Conservation (phyloP, 345 rosid genomes). For the Syzygium grande region DNA sequence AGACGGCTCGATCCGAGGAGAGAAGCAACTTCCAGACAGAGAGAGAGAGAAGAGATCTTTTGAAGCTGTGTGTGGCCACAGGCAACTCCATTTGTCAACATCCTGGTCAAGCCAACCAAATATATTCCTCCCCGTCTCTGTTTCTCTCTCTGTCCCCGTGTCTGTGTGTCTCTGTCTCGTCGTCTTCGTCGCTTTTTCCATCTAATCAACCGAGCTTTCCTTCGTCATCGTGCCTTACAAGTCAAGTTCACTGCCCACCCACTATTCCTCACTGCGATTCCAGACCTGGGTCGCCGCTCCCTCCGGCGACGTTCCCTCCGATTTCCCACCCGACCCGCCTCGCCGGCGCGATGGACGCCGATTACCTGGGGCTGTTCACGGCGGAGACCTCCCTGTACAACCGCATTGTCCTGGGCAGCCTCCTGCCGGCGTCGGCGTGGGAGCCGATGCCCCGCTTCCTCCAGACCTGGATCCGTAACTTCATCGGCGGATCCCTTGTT, state of each 20-base stretch:
- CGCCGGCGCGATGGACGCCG: constrained; percentile 13
- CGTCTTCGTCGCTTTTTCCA: not conserved
- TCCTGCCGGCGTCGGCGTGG: constrained; percentile 61
- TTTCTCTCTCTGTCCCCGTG: not conserved
- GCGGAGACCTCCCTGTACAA: constrained; percentile 62
- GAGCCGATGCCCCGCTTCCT: constrained; percentile 49
- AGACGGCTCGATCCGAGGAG: too few species aligned
- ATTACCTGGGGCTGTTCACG: constrained; percentile 32
- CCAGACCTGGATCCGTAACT: constrained; percentile 95
- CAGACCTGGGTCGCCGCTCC: not conserved
- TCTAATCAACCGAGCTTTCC: not conserved
- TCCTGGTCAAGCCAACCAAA: not conserved
- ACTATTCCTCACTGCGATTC: not conserved
- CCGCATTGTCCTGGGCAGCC: constrained; percentile 50
- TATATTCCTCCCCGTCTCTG: not conserved
- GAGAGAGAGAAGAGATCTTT: not conserved
- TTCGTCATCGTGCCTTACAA: not conserved
- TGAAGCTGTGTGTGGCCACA: not conserved
- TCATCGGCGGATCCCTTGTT: constrained; percentile 55
- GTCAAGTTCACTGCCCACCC: not conserved
- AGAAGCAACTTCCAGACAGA: too few species aligned
- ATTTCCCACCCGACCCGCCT: not conserved
- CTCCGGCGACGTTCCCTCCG: not conserved
- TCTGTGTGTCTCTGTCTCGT: not conserved
- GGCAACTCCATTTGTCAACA: not conserved